Base-by-base conservation (phyloP, 306 rosid species). In the Vachellia collinsii region DNA sequence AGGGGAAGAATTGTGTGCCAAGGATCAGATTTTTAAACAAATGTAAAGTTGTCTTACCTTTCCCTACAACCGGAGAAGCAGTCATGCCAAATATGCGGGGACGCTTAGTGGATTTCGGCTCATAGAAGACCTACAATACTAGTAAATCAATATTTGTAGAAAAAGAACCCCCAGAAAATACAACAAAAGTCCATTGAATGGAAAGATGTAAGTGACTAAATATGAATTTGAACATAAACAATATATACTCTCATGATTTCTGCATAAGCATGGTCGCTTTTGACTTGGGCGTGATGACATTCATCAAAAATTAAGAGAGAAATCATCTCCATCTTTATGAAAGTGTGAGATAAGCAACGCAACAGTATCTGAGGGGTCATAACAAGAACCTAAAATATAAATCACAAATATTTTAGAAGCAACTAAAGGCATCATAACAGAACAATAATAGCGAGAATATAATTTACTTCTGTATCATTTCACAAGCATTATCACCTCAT, bases 41-140 rank as follows among this genome's bases (percentile, higher is more conserved):
- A 75, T 36, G 22, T 37, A 25, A 41, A 64, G 73, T 48, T 51
- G 50, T 17, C 42, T 73, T 84, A 95, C 99, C 98, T 91, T 91
- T 95, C 74, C 99, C 98, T n/a, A 93, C 91, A 82, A 95, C 88
- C 46, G 98, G 99, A 83, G 98, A 95, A 44, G 99, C 99, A 50
- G 99, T 95, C 99, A 95, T 95, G 88, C 99, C 98, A 85, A 95
- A 95, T 86, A 95, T 87, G 62, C 99, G 93, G 58, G 99, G 99
- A 71, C 73, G 83, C 77, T 91, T 95, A 58, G 71, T 44, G 48
- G 59, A 84, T 73, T 81, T 75, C 17, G 61, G 29, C 78, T 85
- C 79, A 79, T 91, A 89, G 84, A 88, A 94, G 39, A 77, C 82
- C 99, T 95, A 82, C 42, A 65, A 38, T 80, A 83, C 77, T 50